These are phyloP conservation scores for Penicillium paneum DNA, from an alignment of 2,329 filamentous ascomycete genomes.

Conservation along the genomic window DNA sequence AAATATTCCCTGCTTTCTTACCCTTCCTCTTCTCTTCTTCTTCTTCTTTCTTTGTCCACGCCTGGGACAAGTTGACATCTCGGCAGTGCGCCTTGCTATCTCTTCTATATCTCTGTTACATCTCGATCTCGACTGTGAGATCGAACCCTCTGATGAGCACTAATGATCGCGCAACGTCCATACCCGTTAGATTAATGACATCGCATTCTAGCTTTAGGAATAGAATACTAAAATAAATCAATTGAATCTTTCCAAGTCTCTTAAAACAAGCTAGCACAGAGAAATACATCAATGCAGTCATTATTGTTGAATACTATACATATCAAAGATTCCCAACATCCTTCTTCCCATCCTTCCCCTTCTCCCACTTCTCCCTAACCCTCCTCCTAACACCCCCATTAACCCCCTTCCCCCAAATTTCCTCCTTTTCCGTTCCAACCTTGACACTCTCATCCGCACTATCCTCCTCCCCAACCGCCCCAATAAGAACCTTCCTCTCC, in stretches of 20 bases:
- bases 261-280: background rate
- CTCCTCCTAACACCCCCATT: slow-evolving; percentile 22
- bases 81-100: slow-evolving; percentile 29
- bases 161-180: slow-evolving; percentile 25
- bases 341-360: slow-evolving; percentile 14
- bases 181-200: slow-evolving; percentile 28
- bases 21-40: slow-evolving; percentile 3
- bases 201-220: slow-evolving; percentile 21
- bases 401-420: slow-evolving; percentile 25
- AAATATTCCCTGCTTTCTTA: slow-evolving; percentile 11
- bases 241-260: background rate
- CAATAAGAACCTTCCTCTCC: slow-evolving; percentile 35
- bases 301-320: background rate
- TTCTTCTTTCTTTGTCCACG: slow-evolving; percentile 8
- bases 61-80: slow-evolving; percentile 12
- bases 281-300: background rate
- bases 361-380: slow-evolving; percentile 25
- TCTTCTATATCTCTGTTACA: slow-evolving; percentile 32
- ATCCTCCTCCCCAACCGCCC: slow-evolving; percentile 1
- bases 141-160: slow-evolving; percentile 20
- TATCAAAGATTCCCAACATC: background rate
- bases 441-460: background rate
- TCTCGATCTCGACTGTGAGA: slow-evolving; percentile 14
- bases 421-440: slow-evolving; percentile 15
- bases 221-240: slow-evolving; percentile 16